Percentiles rank a stretch among this genome's conserved stretches.
phyloP scores from a whole-genome alignment of 306 rosid species.

The Cicer pinnatifidum region DNA sequence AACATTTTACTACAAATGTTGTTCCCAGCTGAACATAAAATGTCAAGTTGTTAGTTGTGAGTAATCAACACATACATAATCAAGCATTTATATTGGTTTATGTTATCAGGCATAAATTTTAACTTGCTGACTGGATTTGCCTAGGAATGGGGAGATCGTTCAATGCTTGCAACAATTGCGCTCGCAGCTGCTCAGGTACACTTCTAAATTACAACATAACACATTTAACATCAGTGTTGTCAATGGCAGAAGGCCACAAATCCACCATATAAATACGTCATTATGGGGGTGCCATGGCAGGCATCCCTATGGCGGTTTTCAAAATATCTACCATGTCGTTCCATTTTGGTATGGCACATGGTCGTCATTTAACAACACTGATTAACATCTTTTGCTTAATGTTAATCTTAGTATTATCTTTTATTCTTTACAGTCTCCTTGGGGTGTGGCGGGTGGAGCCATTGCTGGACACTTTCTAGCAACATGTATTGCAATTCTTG shows the following conservation, averaged over 20 bases:
- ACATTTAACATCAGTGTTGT: no score
- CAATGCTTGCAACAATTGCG: slow-evolving; percentile 98
- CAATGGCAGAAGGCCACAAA: no score
- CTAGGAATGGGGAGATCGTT: slow-evolving; percentile 99
- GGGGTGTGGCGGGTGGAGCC: slow-evolving; percentile 98
- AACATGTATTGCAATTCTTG: slow-evolving; percentile 75
- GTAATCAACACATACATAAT: slow-evolving; percentile 14
- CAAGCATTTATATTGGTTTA: slow-evolving; percentile 14
- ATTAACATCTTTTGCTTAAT: slow-evolving; percentile 1
- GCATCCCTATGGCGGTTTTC: no score
- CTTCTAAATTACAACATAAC: slow-evolving; percentile 40
- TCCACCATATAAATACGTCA: no score
- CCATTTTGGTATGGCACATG: no score
- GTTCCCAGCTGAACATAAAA: not conserved
- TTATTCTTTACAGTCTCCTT: slow-evolving; percentile 72
- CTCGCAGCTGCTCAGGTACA: slow-evolving; percentile 95
- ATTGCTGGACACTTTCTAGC: slow-evolving; percentile 86
- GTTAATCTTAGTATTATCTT: slow-evolving; percentile 31
- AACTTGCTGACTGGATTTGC: slow-evolving; percentile 41
- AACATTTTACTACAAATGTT: not conserved
- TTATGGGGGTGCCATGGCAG: no score
- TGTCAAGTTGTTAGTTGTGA: slow-evolving; percentile 29
- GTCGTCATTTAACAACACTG: no score
- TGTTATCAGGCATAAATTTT: slow-evolving; percentile 33
- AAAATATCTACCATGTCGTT: no score